Evolutionary conservation across 2,329 filamentous ascomycete species (phyloP).

Genomic region (Neurospora sp.): DNA sequence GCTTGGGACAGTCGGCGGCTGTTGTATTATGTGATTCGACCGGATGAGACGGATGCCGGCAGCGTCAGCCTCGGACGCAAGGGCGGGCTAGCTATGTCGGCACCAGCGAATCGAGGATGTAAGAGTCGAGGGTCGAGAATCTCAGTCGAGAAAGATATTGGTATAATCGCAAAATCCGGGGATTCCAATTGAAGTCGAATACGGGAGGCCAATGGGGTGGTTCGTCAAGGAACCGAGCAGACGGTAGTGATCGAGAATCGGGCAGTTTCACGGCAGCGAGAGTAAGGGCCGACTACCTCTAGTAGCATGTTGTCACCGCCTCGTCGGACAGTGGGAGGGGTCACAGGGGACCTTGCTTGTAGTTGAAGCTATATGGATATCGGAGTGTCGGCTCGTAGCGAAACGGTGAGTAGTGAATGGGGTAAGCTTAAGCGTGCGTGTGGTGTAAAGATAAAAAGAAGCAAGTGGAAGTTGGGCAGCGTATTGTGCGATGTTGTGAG

Average conservation of each 20-base stretch:
- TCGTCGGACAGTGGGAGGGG: constrained; percentile 1
- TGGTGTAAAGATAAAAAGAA: neutral
- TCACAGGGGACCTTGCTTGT: neutral
- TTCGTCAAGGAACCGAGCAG: constrained; percentile 4
- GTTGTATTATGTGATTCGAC: neutral
- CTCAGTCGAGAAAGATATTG: neutral
- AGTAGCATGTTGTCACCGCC: constrained; percentile 20
- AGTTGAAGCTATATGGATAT: neutral
- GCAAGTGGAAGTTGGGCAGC: neutral
- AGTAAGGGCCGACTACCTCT: constrained; percentile 9
- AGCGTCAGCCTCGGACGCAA: neutral
- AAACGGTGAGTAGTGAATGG: constrained; percentile 1
- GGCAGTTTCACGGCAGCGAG: constrained; percentile 5
- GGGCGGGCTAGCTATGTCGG: neutral
- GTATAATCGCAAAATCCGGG: neutral
- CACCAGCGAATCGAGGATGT: neutral
- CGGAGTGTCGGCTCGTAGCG: neutral
- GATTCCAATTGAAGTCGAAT: neutral
- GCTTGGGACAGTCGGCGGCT: neutral
- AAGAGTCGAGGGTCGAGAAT: neutral
- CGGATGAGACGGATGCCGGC: neutral
- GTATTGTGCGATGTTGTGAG: neutral
- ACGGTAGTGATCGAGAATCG: constrained; percentile 4
- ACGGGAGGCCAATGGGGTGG: neutral
- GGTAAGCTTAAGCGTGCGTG: neutral